phyloP scores from a whole-genome alignment of 179 eudicot species.

The Silene coronaria region DNA sequence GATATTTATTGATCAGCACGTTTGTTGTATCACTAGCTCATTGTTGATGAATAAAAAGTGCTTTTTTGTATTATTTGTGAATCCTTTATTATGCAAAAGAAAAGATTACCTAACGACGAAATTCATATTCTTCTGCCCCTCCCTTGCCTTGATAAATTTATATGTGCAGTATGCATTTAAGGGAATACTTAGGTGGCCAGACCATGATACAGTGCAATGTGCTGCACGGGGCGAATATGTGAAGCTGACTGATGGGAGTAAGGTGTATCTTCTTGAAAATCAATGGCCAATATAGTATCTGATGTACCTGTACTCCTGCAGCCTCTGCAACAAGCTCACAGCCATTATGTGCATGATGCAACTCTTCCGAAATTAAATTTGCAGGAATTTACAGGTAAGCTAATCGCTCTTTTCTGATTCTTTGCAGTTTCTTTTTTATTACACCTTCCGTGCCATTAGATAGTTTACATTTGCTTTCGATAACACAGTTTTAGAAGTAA shows the following conservation, averaged over 20 bases:
- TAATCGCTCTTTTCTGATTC: not conserved
- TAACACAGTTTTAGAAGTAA: not conserved
- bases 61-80: too few species aligned
- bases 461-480: not conserved
- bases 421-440: not conserved
- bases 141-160: not conserved
- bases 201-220: not conserved
- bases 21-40: not conserved
- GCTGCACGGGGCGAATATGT: not conserved
- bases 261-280: not conserved
- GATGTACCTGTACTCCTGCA: not conserved
- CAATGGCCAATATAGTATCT: not conserved
- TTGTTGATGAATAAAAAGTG: not conserved
- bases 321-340: not conserved
- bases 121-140: not conserved
- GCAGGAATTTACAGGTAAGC: not conserved
- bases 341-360: not conserved
- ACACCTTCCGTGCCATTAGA: not conserved
- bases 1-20: constrained; percentile 8
- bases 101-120: not conserved
- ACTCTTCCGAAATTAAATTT: not conserved
- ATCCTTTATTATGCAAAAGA: not conserved
- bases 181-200: not conserved
- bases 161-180: constrained; percentile 8
- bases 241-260: not conserved